Percentiles rank a stretch among this genome's conserved stretches.
Conservation (phyloP, 192 early-diverging fungal genomes). For the Coemansia erecta region DNA sequence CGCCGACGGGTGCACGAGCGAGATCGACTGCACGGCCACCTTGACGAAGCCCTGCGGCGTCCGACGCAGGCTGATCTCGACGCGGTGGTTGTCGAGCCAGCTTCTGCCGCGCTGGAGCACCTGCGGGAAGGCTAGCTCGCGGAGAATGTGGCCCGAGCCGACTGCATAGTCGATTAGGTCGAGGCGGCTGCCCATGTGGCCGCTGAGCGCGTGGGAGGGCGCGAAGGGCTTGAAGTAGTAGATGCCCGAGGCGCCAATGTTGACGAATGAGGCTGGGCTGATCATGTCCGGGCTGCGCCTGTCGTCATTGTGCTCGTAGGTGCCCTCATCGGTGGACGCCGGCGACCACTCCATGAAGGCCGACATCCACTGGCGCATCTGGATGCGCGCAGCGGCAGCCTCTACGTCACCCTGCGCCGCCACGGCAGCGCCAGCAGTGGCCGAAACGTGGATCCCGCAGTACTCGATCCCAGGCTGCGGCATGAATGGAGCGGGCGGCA, state of each 20-base stretch:
- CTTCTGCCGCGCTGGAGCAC: constrained; percentile 14
- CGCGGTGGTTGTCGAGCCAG: constrained; percentile 41
- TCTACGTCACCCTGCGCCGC: neutral
- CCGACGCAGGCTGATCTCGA: constrained; percentile 27
- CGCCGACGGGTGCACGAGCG: constrained; percentile 25
- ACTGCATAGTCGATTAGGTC: constrained; percentile 16
- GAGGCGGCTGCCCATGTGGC: constrained; percentile 11
- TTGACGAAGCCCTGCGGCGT: constrained; percentile 35
- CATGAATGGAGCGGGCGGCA: constrained; percentile 40
- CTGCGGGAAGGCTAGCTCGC: constrained; percentile 13
- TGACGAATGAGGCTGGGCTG: constrained; percentile 27
- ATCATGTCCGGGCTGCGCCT: constrained; percentile 8
- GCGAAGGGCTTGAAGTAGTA: constrained; percentile 35
- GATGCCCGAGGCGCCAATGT: constrained; percentile 27
- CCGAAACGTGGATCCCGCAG: constrained; percentile 37
- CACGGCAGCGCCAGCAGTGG: constrained; percentile 14
- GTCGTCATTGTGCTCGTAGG: neutral
- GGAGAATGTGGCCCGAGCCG: constrained; percentile 13
- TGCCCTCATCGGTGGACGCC: neutral
- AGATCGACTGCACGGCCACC: constrained; percentile 21
- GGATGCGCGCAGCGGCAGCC: constrained; percentile 7
- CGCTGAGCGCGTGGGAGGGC: constrained; percentile 1
- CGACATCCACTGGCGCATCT: constrained; percentile 47
- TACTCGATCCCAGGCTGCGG: constrained; percentile 28
- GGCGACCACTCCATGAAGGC: constrained; percentile 28